Base-by-base conservation (phyloP, 169 alveolate species). In the Amoebophrya sp. region DNA sequence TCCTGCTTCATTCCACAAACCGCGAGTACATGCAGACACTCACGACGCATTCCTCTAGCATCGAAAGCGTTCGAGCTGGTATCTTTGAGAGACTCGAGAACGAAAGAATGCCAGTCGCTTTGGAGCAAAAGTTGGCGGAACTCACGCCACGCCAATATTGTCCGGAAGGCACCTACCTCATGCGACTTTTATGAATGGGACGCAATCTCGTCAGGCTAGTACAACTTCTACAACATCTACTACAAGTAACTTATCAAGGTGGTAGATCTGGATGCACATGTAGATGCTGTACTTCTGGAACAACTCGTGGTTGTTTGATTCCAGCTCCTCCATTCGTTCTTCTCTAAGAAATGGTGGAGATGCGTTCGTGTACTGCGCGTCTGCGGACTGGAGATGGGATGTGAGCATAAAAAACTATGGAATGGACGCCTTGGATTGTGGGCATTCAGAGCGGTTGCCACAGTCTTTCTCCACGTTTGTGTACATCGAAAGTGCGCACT, bases 111-210 rank as follows among this genome's bases (percentile, higher is more conserved):
- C 83, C 83, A 36, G 18, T 65, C 26, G 83, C 83, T 6, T 18
- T 65, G 83, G 83, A 65, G 83, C 83, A 65, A 18, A 65, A 65
- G 83, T 18, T 65, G 33, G 83, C 83, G 83, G 83, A 65, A 65
- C 83, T 65, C 83, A 65, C 83, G 83, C 83, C 83, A 29, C 83
- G 36, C 10, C 38, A 65, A 29, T 65, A 47, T 36, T 65, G 83
- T 36, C 83, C 83, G 36, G 83, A 6, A 18, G 26, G 26, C 83
- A 6, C 36, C 2, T 65, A 65, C 26, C 83, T 65, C 38, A 65
- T 65, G 83, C 83, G 83, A 0, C 83, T 65, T 10, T n/a, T n/a
- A n/a, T n/a, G n/a, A n/a, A n/a, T n/a, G n/a, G n/a, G n/a, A n/a
- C n/a, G n/a, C n/a, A n/a, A n/a, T n/a, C n/a, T n/a, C n/a, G n/a